Conservation (phyloP, 1,284 basidiomycete species). For the Schizophyllum commune region DNA sequence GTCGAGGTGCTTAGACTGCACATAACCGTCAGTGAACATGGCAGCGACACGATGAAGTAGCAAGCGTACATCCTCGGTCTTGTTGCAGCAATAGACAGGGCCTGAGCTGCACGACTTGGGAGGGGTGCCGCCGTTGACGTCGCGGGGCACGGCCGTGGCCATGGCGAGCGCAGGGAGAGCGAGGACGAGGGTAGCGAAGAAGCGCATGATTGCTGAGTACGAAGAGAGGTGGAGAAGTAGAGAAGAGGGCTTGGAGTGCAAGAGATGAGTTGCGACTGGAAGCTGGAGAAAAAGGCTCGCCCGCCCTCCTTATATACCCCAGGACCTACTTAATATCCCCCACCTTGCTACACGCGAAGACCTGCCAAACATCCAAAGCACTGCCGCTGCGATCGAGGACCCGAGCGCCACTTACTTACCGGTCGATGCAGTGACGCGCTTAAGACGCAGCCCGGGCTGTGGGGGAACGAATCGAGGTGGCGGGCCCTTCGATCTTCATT, state of each 20-base stretch:
- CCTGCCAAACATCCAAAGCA: too few relatives aligned
- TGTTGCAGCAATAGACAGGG: neutral
- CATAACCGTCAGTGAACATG: neutral
- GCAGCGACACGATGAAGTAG: neutral
- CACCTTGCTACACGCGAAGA: too few relatives aligned
- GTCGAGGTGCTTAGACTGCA: too few relatives aligned
- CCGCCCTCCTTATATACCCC: neutral
- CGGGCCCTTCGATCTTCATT: neutral
- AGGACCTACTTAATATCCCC: neutral
- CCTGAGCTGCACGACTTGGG: neutral
- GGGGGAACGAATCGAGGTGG: neutral
- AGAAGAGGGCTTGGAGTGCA: neutral
- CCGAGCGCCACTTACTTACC: neutral
- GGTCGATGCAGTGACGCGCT: neutral
- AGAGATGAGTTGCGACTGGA: neutral
- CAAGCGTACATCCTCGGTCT: neutral
- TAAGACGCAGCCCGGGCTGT: neutral
- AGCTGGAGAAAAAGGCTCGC: neutral
- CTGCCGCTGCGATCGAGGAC: too few relatives aligned
- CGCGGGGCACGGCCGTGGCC: neutral
- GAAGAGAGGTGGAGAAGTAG: neutral
- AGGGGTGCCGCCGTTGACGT: neutral
- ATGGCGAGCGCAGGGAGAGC: too few relatives aligned
- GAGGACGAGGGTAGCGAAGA: too few relatives aligned
- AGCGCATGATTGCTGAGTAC: neutral